Evolutionary conservation across 2,329 filamentous ascomycete genomes (phyloP).

Genomic region (Pyricularia sp.): DNA sequence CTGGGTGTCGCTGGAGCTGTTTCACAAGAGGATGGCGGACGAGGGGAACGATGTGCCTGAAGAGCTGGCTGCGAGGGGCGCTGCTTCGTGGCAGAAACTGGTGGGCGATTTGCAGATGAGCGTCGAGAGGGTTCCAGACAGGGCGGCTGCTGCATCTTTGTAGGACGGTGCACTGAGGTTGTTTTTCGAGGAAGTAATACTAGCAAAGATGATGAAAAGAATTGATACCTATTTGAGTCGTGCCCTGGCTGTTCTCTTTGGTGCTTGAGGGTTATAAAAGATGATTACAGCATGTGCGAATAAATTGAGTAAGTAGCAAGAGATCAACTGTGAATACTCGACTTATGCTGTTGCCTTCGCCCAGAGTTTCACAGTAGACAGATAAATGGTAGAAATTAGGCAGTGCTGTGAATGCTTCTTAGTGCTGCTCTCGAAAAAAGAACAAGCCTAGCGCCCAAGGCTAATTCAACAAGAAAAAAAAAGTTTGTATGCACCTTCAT

Average conservation of each 20-base stretch:
- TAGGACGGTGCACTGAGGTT: not conserved
- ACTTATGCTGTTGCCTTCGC: too few relatives aligned
- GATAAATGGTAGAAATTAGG: too few relatives aligned
- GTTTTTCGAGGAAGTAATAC: not conserved
- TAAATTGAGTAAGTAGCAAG: too few relatives aligned
- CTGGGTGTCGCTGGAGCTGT: slow-evolving; percentile 51
- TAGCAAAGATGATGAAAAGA: not conserved
- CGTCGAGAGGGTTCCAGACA: not conserved
- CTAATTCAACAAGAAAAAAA: too few relatives aligned
- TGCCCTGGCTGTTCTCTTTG: too few relatives aligned
- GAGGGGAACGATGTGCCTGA: slow-evolving; percentile 31
- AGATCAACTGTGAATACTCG: too few relatives aligned
- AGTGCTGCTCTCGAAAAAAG: too few relatives aligned
- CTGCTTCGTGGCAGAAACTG: slow-evolving; percentile 35
- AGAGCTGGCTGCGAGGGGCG: slow-evolving; percentile 42
- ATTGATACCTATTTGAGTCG: not conserved
- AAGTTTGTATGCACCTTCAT: not conserved
- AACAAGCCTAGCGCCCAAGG: too few relatives aligned
- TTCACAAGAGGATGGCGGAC: slow-evolving; percentile 41
- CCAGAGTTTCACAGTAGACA: too few relatives aligned
- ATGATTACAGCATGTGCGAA: too few relatives aligned
- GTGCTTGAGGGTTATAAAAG: too few relatives aligned
- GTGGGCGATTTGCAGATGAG: not conserved
- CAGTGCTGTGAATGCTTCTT: too few relatives aligned
- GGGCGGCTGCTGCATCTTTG: not conserved